Conservation (phyloP, 2,329 filamentous ascomycete species). For the Tympanopsis confertula region DNA sequence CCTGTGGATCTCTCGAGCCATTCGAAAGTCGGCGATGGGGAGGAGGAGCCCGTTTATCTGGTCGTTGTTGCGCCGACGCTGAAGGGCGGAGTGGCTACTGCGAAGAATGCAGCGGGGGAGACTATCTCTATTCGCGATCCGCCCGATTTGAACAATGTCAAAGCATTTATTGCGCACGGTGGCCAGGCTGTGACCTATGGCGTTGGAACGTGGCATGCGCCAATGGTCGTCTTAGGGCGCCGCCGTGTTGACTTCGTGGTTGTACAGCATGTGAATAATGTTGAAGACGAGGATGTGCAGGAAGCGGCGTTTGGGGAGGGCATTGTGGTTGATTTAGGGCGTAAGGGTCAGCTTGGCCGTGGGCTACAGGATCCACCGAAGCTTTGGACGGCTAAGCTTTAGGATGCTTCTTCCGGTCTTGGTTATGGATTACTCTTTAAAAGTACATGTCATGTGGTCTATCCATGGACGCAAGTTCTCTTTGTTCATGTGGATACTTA, state of each 20-base stretch:
- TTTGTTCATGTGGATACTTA: too few species aligned
- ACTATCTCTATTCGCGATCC: conserved; percentile 18
- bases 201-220: conserved; percentile 58
- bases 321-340: not conserved
- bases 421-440: too few species aligned
- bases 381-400: too few species aligned
- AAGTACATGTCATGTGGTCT: too few species aligned
- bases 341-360: too few species aligned
- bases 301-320: conserved; percentile 1
- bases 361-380: too few species aligned
- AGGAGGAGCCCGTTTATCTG: not conserved
- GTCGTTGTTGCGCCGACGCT: not conserved
- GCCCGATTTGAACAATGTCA: conserved; percentile 43
- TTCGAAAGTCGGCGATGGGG: not conserved
- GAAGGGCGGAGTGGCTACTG: not conserved
- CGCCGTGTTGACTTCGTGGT: conserved; percentile 51
- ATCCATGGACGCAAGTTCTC: too few species aligned
- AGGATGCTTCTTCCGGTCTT: too few species aligned
- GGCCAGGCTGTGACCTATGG: conserved; percentile 55
- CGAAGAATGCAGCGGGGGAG: not conserved
- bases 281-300: conserved; percentile 20
- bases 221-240: conserved; percentile 53
- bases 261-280: conserved; percentile 51
- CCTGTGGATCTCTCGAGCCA: not conserved
- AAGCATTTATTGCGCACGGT: conserved; percentile 47